Conservation (phyloP, 148 eudicot species). For the Camellia lanceoleosa region DNA sequence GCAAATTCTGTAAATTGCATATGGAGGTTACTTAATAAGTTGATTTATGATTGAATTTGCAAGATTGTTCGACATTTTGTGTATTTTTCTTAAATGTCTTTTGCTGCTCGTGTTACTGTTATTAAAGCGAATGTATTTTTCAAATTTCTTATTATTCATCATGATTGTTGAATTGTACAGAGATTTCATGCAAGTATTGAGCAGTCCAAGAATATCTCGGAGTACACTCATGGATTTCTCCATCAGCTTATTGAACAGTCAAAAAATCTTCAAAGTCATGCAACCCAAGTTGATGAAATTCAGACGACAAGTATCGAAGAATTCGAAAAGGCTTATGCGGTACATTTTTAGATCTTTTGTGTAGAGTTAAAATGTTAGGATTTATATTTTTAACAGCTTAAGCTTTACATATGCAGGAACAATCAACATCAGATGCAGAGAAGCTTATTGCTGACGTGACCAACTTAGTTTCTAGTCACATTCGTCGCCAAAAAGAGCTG, state of each 20-base stretch:
- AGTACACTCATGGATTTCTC: conserved; percentile 51
- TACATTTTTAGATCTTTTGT: conserved; percentile 10
- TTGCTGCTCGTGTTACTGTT: neutral
- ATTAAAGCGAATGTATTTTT: neutral
- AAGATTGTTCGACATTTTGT: neutral
- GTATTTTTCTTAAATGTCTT: neutral
- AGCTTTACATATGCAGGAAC: conserved; percentile 49
- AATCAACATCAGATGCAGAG: conserved; percentile 67
- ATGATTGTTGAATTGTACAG: conserved; percentile 34
- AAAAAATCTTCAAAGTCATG: conserved; percentile 57
- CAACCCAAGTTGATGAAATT: conserved; percentile 56
- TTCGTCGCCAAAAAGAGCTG: conserved; percentile 79
- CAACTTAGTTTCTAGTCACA: conserved; percentile 57
- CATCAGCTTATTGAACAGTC: conserved; percentile 60
- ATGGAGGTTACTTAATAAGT: neutral
- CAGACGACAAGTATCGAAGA: conserved; percentile 63
- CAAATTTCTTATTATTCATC: neutral
- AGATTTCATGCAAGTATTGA: conserved; percentile 59
- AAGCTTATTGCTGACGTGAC: conserved; percentile 90
- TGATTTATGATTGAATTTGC: neutral
- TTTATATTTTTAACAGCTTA: conserved; percentile 6
- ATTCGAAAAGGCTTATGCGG: conserved; percentile 81
- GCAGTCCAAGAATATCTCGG: conserved; percentile 58
- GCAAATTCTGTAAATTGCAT: neutral
- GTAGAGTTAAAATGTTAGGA: neutral